Evolutionary conservation across 371 early-diverging fungal genomes (phyloP).

Genomic region (Rhizopus sp.): DNA sequence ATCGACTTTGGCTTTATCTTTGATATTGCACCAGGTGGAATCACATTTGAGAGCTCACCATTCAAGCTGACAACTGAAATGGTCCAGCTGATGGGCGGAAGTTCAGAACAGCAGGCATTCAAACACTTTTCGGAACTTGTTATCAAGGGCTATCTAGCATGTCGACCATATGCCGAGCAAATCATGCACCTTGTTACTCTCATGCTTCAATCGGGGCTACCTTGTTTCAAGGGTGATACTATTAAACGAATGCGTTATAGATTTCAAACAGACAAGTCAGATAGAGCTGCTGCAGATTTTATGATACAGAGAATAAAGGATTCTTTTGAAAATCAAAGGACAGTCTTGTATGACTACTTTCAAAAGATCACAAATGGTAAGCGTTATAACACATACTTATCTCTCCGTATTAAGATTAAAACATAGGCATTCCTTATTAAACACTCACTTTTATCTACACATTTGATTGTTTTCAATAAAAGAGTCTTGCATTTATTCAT

Average conservation of each 20-base stretch:
- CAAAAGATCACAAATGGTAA: constrained; percentile 89
- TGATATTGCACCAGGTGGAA: constrained; percentile 98
- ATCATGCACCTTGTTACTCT: constrained; percentile 89
- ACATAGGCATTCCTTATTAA: constrained; percentile 17
- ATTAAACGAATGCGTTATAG: constrained; percentile 85
- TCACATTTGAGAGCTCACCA: constrained; percentile 95
- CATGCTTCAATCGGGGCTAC: constrained; percentile 96
- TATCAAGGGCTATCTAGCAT: constrained; percentile 91
- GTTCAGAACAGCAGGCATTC: constrained; percentile 81
- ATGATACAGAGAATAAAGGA: constrained; percentile 90
- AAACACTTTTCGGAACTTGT: constrained; percentile 88
- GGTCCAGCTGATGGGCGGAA: constrained; percentile 95
- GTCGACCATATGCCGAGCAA: constrained; percentile 92
- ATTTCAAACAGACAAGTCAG: constrained; percentile 93
- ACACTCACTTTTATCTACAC: neutral
- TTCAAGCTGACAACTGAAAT: constrained; percentile 99
- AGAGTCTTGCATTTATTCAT: neutral
- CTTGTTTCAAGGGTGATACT: constrained; percentile 96
- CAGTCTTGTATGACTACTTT: constrained; percentile 85
- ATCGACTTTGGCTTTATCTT: constrained; percentile 99
- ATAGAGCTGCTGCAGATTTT: constrained; percentile 92
- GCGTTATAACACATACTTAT: neutral
- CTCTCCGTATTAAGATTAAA: neutral
- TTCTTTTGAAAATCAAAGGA: constrained; percentile 89
- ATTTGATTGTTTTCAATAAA: too few species aligned